Evolutionary conservation across 2,329 filamentous ascomycete species (phyloP).

Genomic region (Paraphoma chrysanthemicola): DNA sequence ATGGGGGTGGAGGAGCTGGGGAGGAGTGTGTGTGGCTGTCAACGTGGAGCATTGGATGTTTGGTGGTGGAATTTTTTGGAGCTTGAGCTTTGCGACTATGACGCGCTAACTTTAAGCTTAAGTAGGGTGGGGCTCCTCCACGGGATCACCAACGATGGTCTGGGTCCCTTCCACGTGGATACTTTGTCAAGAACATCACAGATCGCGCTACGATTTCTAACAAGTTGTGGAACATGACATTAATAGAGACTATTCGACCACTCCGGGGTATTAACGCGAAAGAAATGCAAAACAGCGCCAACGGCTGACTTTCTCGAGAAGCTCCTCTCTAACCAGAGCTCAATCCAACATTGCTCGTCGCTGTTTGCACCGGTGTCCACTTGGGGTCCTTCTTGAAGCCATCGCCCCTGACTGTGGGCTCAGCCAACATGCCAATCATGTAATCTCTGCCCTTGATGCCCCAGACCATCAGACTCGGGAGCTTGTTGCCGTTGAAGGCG

Average conservation of each 20-base stretch:
- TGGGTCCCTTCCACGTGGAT: too few species aligned
- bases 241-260: background rate
- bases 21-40: background rate
- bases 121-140: slow-evolving; percentile 14
- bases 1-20: background rate
- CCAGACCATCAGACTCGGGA: slow-evolving; percentile 52
- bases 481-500: slow-evolving; percentile 44
- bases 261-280: background rate
- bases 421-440: slow-evolving; percentile 38
- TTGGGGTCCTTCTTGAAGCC: slow-evolving; percentile 45
- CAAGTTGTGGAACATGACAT: background rate
- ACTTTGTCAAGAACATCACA: too few species aligned
- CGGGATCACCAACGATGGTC: background rate
- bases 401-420: slow-evolving; percentile 35
- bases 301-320: too few species aligned
- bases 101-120: slow-evolving; percentile 27
- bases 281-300: background rate
- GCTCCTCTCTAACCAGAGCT: slow-evolving; percentile 18
- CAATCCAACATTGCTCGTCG: slow-evolving; percentile 24
- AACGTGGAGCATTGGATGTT: background rate
- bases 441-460: slow-evolving; percentile 54
- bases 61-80: slow-evolving; percentile 24
- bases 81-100: slow-evolving; percentile 26
- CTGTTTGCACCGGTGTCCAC: slow-evolving; percentile 38
- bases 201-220: too few species aligned